Evolutionary conservation across 2,329 filamentous ascomycete genomes (phyloP).

Genomic region (Ciborinia camelliae): DNA sequence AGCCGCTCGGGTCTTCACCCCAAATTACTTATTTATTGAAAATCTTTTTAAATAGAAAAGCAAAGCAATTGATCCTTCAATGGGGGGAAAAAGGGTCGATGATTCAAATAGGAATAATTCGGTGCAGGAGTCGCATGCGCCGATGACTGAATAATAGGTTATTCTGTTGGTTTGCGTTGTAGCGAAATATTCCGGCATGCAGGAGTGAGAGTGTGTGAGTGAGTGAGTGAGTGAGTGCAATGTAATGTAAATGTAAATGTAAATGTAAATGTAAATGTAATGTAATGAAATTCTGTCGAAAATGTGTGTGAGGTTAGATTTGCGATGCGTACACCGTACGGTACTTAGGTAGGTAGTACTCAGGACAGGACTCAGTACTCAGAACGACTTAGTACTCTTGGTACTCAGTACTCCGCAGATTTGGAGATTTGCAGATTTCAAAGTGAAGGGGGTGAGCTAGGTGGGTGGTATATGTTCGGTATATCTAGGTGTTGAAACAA

Average conservation of each 20-base stretch:
- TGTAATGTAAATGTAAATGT: too few species aligned
- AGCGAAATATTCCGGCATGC: slow-evolving; percentile 11
- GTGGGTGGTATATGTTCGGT: not conserved
- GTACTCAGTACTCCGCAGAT: too few species aligned
- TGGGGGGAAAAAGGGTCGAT: not conserved
- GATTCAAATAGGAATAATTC: not conserved
- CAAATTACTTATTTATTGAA: slow-evolving; percentile 9
- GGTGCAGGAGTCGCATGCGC: not conserved
- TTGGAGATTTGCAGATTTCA: not conserved
- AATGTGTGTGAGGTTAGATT: not conserved
- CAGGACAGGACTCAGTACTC: too few species aligned
- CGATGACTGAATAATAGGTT: not conserved
- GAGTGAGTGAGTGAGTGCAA: too few species aligned
- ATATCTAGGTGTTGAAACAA: not conserved
- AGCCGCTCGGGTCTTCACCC: slow-evolving; percentile 16
- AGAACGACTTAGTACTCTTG: too few species aligned
- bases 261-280: too few species aligned
- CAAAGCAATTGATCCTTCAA: not conserved
- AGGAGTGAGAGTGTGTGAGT: too few species aligned
- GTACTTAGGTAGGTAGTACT: too few species aligned
- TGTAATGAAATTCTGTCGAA: not conserved
- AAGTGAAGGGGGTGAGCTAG: not conserved
- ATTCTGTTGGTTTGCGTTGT: not conserved
- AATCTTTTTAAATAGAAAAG: slow-evolving; percentile 9
- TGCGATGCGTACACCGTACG: not conserved